A percentile compares a stretch with the other conserved stretches of the same genome.
phyloP scores from a whole-genome alignment of 1,284 basidiomycete species.

The Mixia osmundae region DNA sequence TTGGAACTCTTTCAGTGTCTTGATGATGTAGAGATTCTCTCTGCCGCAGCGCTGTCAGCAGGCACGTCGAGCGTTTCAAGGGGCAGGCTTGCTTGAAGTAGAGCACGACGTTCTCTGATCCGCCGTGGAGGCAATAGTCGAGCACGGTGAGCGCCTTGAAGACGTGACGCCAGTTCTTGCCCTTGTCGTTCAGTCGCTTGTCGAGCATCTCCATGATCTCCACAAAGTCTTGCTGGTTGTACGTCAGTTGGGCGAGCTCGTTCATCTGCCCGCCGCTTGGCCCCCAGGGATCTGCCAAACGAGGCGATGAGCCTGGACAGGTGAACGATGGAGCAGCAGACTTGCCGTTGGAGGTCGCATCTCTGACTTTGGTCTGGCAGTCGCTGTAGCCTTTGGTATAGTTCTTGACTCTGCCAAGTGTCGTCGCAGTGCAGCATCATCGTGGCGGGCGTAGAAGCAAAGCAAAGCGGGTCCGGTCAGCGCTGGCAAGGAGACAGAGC shows the following conservation, averaged over 20 bases:
- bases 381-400: conserved; percentile 12
- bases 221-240: conserved; percentile 91
- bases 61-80: not conserved
- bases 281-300: not conserved
- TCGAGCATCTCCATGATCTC: conserved; percentile 99
- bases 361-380: conserved; percentile 12
- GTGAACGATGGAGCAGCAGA: not conserved
- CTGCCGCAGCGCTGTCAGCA: conserved; percentile 8
- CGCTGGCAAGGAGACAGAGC: too few relatives aligned
- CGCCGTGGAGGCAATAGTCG: conserved; percentile 89
- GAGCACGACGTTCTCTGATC: conserved; percentile 92
- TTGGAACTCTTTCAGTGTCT: conserved; percentile 97
- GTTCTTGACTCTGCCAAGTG: conserved; percentile 2
- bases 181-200: conserved; percentile 96
- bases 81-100: conserved; percentile 45
- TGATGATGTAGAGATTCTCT: conserved; percentile 94
- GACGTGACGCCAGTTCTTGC: conserved; percentile 99
- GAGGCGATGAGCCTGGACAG: not conserved
- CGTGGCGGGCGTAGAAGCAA: too few relatives aligned
- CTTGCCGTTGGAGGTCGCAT: conserved; percentile 1
- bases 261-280: conserved; percentile 41
- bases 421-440: too few relatives aligned
- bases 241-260: conserved; percentile 89
- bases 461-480: too few relatives aligned
- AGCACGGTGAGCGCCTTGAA: conserved; percentile 96